Percentiles rank a stretch among this genome's conserved stretches.
Evolutionary conservation across 2,329 filamentous ascomycete species (phyloP).

Genomic region (Alternaria triticimaculans): DNA sequence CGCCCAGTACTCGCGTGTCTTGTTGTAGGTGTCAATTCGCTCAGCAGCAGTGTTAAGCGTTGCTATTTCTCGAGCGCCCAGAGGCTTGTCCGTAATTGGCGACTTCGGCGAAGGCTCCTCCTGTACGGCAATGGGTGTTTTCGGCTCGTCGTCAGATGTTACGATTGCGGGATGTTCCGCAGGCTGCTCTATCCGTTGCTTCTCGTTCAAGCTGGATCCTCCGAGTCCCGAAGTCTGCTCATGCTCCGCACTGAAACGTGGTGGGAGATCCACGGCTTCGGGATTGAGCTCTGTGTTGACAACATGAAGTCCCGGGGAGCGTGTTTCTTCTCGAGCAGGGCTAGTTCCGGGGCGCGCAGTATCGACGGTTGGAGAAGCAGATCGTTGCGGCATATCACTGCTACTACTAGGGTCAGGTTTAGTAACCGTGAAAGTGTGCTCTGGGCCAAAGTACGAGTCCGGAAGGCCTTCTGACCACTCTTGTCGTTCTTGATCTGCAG

Average conservation of each 20-base stretch:
- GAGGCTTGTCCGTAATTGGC: conserved; percentile 45
- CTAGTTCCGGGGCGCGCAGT: conserved; percentile 21
- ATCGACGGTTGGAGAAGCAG: conserved; percentile 26
- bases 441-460: conserved; percentile 39
- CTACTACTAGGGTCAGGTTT: conserved; percentile 32
- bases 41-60: conserved; percentile 69
- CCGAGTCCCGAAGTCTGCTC: conserved; percentile 19
- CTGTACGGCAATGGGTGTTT: conserved; percentile 17
- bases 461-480: conserved; percentile 26
- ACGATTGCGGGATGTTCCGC: conserved; percentile 1
- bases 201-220: conserved; percentile 11
- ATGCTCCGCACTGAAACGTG: conserved; percentile 37
- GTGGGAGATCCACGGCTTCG: conserved; percentile 48
- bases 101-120: conserved; percentile 30
- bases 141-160: conserved; percentile 15
- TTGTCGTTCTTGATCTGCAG: conserved; percentile 23
- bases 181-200: conserved; percentile 10
- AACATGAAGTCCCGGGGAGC: conserved; percentile 50
- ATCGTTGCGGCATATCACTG: conserved; percentile 15
- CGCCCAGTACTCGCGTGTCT: conserved; percentile 74
- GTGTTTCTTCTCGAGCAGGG: conserved; percentile 29
- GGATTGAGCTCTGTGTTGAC: conserved; percentile 50
- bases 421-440: conserved; percentile 28
- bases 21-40: conserved; percentile 75
- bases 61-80: conserved; percentile 78